phyloP scores from a whole-genome alignment of 306 rosid genomes.

The Lupinus albus region DNA sequence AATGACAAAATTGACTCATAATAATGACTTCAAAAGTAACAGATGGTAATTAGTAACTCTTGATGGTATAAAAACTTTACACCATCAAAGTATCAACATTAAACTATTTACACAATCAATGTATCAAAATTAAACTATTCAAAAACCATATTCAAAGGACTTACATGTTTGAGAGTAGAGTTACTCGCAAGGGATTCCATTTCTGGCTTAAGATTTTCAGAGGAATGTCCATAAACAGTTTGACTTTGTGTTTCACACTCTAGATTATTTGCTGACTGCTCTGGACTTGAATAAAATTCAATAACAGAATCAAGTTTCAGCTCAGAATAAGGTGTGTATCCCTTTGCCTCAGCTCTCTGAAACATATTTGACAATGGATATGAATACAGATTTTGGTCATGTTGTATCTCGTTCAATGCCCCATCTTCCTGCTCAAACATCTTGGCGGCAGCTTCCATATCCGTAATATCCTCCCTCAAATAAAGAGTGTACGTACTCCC shows the following conservation, averaged over 20 bases:
- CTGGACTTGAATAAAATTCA: constrained; percentile 44
- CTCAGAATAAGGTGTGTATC: constrained; percentile 70
- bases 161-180: constrained; percentile 53
- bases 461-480: constrained; percentile 71
- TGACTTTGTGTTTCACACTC: constrained; percentile 48
- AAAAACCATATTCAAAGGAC: constrained; percentile 35
- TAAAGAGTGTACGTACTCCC: constrained; percentile 61
- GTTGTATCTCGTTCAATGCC: constrained; percentile 52
- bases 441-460: constrained; percentile 86
- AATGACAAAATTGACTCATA: too few species aligned
- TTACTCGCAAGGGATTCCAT: constrained; percentile 51
- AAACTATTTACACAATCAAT: too few species aligned
- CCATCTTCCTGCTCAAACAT: constrained; percentile 75
- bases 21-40: too few species aligned
- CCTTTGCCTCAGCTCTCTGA: constrained; percentile 64
- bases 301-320: constrained; percentile 56
- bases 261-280: constrained; percentile 47
- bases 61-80: too few species aligned
- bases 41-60: too few species aligned
- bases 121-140: too few species aligned
- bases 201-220: constrained; percentile 45
- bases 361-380: constrained; percentile 57
- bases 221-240: constrained; percentile 35
- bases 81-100: too few species aligned
- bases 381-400: constrained; percentile 60